Evolutionary conservation across 2,329 filamentous ascomycete genomes (phyloP).

Genomic region (Uncinocarpus reesii): DNA sequence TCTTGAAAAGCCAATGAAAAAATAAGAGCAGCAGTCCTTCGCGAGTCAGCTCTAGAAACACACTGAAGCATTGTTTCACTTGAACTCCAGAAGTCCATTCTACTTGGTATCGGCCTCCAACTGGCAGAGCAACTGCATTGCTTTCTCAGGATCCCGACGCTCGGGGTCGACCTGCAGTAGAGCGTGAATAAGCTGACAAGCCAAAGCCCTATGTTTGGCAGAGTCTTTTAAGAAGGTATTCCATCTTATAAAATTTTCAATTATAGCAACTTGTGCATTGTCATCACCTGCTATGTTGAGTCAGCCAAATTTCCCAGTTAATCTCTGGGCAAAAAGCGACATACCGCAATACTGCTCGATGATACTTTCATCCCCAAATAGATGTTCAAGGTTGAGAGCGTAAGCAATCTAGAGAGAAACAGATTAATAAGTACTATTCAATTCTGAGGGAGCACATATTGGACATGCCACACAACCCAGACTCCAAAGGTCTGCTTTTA

Average conservation of each 20-base stretch:
- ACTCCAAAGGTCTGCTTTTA: conserved; percentile 7
- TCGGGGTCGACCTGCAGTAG: conserved; percentile 1
- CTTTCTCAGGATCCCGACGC: neutral
- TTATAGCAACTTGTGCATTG: neutral
- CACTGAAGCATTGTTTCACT: too few relatives aligned
- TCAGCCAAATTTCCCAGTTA: too few relatives aligned
- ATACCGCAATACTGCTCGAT: neutral
- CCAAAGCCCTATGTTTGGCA: neutral
- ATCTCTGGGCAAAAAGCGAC: neutral
- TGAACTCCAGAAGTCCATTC: too few relatives aligned
- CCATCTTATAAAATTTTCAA: neutral
- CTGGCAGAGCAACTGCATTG: neutral
- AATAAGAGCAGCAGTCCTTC: too few relatives aligned
- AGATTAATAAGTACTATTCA: neutral
- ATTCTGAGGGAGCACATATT: too few relatives aligned
- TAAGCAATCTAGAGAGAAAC: conserved; percentile 1
- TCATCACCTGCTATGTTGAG: too few relatives aligned
- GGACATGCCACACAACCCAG: conserved; percentile 10
- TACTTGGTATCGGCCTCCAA: too few relatives aligned
- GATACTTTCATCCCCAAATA: neutral
- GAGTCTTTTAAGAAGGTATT: neutral
- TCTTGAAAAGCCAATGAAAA: too few relatives aligned
- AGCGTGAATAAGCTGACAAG: neutral
- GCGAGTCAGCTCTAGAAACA: too few relatives aligned
- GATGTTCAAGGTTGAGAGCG: neutral